Percentiles rank a stretch among this genome's conserved stretches.
phyloP scores from a whole-genome alignment of 805 yeast species.

The Candida succiphila region DNA sequence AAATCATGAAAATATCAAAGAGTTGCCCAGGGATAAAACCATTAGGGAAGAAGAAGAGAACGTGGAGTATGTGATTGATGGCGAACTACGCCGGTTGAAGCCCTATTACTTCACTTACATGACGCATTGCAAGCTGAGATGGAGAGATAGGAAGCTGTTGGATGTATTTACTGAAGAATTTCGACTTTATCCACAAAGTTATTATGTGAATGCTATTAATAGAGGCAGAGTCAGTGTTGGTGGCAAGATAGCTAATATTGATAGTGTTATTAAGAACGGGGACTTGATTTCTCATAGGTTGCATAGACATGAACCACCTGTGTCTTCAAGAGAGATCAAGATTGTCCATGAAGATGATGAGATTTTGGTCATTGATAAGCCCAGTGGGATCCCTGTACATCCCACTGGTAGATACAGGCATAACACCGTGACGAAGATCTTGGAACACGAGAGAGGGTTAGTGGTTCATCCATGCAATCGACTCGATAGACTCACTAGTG shows the following conservation, averaged over 20 bases:
- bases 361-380: constrained; percentile 80
- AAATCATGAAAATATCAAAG: constrained; percentile 6
- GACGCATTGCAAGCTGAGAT: constrained; percentile 84
- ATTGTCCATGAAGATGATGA: constrained; percentile 69
- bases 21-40: constrained; percentile 15
- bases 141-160: constrained; percentile 76
- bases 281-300: constrained; percentile 70
- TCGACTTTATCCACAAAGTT: constrained; percentile 61
- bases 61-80: constrained; percentile 45
- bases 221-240: constrained; percentile 73
- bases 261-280: constrained; percentile 67
- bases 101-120: constrained; percentile 87
- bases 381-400: constrained; percentile 91
- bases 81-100: constrained; percentile 56
- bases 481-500: constrained; percentile 84
- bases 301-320: constrained; percentile 90
- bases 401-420: constrained; percentile 83
- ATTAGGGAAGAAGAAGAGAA: constrained; percentile 50
- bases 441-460: constrained; percentile 60
- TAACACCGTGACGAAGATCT: constrained; percentile 65
- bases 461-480: constrained; percentile 80
- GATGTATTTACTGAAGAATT: constrained; percentile 83
- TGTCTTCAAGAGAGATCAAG: constrained; percentile 46
- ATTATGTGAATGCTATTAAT: constrained; percentile 45
- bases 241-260: constrained; percentile 49